These are phyloP conservation scores for Zarea fungicola DNA, from an alignment of 2,329 filamentous ascomycete species.

Conservation along the genomic window DNA sequence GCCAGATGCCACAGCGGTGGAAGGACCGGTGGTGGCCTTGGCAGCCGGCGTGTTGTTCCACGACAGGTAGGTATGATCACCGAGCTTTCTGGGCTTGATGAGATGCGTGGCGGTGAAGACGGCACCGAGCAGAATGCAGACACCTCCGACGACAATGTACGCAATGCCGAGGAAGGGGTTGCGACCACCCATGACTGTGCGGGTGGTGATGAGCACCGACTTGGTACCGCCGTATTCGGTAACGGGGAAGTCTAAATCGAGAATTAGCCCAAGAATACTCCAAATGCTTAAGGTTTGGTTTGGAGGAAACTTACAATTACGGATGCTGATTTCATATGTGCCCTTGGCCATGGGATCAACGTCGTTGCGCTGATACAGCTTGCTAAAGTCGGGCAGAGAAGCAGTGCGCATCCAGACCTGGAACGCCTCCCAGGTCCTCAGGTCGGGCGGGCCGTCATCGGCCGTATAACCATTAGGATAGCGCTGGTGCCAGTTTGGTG, in stretches of 20 bases:
- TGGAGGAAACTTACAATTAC: slow-evolving; percentile 65
- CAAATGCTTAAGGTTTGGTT: neutral
- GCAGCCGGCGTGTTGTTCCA: slow-evolving; percentile 69
- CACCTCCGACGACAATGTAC: slow-evolving; percentile 87
- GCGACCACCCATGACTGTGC: slow-evolving; percentile 88
- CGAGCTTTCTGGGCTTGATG: slow-evolving; percentile 92
- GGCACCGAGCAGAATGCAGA: slow-evolving; percentile 83
- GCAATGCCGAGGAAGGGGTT: slow-evolving; percentile 96
- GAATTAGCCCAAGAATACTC: slow-evolving; percentile 8
- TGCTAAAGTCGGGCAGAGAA: slow-evolving; percentile 89
- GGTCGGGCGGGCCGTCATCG: slow-evolving; percentile 60
- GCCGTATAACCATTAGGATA: slow-evolving; percentile 67
- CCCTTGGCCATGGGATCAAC: slow-evolving; percentile 60
- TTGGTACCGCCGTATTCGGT: slow-evolving; percentile 79
- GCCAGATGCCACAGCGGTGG: slow-evolving; percentile 46
- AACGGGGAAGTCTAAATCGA: slow-evolving; percentile 71
- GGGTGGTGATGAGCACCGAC: slow-evolving; percentile 80
- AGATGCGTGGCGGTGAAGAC: slow-evolving; percentile 88
- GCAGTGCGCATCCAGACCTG: slow-evolving; percentile 99
- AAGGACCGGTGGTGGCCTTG: slow-evolving; percentile 34
- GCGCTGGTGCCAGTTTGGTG: slow-evolving; percentile 74
- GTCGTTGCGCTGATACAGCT: slow-evolving; percentile 83
- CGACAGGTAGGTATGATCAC: slow-evolving; percentile 93
- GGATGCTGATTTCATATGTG: slow-evolving; percentile 70
- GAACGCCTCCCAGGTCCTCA: slow-evolving; percentile 75